Conservation (phyloP, 768 basidiomycete genomes). For the Leccinum incarnatum region DNA sequence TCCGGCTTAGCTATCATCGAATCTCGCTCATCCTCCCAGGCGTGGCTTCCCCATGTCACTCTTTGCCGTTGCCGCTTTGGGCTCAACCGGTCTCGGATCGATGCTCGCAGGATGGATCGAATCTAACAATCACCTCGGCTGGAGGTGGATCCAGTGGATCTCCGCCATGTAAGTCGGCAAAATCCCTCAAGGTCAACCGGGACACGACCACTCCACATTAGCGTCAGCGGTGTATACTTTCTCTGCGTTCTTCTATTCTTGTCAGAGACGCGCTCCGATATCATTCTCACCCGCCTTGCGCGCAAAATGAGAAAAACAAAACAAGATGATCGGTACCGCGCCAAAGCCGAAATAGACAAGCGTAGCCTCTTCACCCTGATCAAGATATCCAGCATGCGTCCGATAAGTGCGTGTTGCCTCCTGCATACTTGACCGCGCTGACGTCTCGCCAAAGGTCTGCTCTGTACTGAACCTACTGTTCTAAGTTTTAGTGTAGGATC, state of each 20-base stretch:
- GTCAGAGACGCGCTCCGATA: constrained; percentile 70
- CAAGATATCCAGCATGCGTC: constrained; percentile 66
- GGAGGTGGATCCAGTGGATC: constrained; percentile 88
- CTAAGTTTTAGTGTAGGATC: constrained; percentile 64
- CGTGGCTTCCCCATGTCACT: constrained; percentile 78
- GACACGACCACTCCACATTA: constrained; percentile 22
- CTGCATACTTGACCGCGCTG: not conserved
- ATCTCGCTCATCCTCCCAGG: constrained; percentile 35
- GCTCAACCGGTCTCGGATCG: constrained; percentile 63
- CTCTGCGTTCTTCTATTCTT: constrained; percentile 52
- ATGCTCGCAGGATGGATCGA: constrained; percentile 67
- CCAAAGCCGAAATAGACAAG: constrained; percentile 62
- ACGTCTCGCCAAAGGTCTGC: constrained; percentile 15
- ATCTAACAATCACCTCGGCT: constrained; percentile 51
- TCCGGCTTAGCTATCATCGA: not conserved
- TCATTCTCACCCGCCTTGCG: constrained; percentile 68
- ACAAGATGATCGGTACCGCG: constrained; percentile 59
- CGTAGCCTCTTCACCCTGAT: constrained; percentile 56
- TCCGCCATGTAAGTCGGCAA: constrained; percentile 51
- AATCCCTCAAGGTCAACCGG: not conserved
- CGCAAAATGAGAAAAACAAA: constrained; percentile 60
- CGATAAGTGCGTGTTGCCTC: constrained; percentile 56
- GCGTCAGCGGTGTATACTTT: constrained; percentile 51
- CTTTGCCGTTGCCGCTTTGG: constrained; percentile 61
- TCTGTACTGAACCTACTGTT: constrained; percentile 62